Base-by-base conservation (phyloP, 179 eudicot genomes). In the Nepenthes alata region DNA sequence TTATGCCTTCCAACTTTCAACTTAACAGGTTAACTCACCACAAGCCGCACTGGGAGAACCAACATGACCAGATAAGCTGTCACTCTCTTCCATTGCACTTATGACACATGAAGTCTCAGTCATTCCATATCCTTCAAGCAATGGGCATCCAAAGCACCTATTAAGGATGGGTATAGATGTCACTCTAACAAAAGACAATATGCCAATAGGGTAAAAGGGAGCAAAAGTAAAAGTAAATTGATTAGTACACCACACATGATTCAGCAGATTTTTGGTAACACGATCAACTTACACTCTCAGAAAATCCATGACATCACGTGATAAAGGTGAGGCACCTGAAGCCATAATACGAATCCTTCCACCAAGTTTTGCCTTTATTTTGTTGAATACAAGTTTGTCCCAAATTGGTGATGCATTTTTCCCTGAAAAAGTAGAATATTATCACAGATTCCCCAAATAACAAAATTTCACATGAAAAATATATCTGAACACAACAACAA, bases 321-420 rank as follows among this genome's bases (percentile, higher is more conserved):
- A 93, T 74, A 93, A 72, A 55, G 98, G 98, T 60, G 98, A 89
- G 81, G 97, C 97, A 62, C 97, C 98, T 39, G 98, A 93, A 53
- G 79, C 72, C 95, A 93, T 72, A 61, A 80, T 67, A 63, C 98
- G 95, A 63, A 93, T 91, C 70, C 97, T 82, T 63, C 98, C 98
- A 55, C 98, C 98, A 54, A 93, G 89, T 77, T 81, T 89, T 56
- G 80, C 95, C 75, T 87, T 93, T 67, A 93, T 93, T 80, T 89
- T 93, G 69, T 93, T 93, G 77, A 93, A 93, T 37, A 93, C 98
- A 75, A 93, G 78, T 66, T 81, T 89, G 71, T 91, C 98, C 98
- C 98, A 91, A 75, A 89, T 80, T 37, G 85, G 89, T 10, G 98
- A 84, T 53, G 98, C 81, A 53, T 66, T 89, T 64, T 78, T 68